Evolutionary conservation across 805 yeast species (phyloP).

Genomic region (Saturnispora mendoncae): DNA sequence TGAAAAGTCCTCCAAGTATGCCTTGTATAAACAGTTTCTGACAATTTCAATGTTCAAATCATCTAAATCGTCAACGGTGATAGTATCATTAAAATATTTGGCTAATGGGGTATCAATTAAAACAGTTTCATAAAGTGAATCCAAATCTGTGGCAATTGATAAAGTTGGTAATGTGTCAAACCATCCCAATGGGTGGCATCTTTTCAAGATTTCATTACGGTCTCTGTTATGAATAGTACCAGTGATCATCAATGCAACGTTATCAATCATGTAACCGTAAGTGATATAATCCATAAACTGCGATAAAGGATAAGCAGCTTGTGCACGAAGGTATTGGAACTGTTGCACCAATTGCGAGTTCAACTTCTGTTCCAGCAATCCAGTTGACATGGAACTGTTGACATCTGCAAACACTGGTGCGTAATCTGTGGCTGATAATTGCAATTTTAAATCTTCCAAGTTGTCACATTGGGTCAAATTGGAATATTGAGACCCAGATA

Average conservation of each 20-base stretch:
- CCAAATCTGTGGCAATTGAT: conserved; percentile 90
- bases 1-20: conserved; percentile 83
- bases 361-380: conserved; percentile 75
- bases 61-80: conserved; percentile 81
- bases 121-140: conserved; percentile 85
- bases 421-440: conserved; percentile 91
- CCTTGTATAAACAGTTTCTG: conserved; percentile 84
- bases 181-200: conserved; percentile 98
- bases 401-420: conserved; percentile 82
- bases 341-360: conserved; percentile 68
- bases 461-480: conserved; percentile 95
- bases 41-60: conserved; percentile 93
- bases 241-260: conserved; percentile 89
- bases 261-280: conserved; percentile 97
- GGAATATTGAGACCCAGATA: conserved; percentile 71
- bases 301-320: conserved; percentile 71
- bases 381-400: conserved; percentile 75
- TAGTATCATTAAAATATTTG: conserved; percentile 86
- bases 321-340: conserved; percentile 76
- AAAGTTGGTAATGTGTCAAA: conserved; percentile 95
- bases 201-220: conserved; percentile 72
- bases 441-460: conserved; percentile 87
- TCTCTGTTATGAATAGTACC: conserved; percentile 96
- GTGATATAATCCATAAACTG: conserved; percentile 87
- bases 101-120: conserved; percentile 96